Evolutionary conservation across 1,284 basidiomycete species (phyloP).

Genomic region (Termitomyces sp.): DNA sequence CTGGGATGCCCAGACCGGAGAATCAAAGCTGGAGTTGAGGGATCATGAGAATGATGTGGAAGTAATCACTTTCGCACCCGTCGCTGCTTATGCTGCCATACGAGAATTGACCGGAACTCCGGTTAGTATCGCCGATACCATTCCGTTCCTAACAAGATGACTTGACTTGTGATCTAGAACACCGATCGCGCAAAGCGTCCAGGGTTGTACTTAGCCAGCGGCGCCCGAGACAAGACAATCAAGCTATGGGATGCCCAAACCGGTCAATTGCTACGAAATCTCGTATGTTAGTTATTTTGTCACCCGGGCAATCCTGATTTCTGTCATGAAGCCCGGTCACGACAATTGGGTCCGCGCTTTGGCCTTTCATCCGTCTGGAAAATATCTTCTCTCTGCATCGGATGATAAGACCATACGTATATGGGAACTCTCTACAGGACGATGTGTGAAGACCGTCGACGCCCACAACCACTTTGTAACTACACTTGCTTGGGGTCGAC

Average conservation of each 20-base stretch:
- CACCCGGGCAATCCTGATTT: neutral
- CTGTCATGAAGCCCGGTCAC: constrained; percentile 52
- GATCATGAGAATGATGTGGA: constrained; percentile 90
- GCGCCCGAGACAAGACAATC: constrained; percentile 85
- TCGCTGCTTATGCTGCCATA: constrained; percentile 68
- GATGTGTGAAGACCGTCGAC: constrained; percentile 80
- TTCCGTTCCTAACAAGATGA: constrained; percentile 22
- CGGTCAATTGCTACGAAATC: constrained; percentile 51
- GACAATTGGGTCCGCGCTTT: constrained; percentile 85
- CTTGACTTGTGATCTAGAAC: constrained; percentile 25
- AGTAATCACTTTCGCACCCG: constrained; percentile 78
- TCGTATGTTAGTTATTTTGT: constrained; percentile 24
- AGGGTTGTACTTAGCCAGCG: constrained; percentile 70
- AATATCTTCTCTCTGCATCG: constrained; percentile 80
- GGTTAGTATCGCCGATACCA: constrained; percentile 32
- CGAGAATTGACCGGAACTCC: constrained; percentile 73
- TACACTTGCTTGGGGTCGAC: constrained; percentile 77
- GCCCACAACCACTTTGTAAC: constrained; percentile 85
- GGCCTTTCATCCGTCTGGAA: constrained; percentile 83
- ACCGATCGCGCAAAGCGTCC: constrained; percentile 40
- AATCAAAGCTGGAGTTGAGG: constrained; percentile 78
- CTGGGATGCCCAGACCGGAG: constrained; percentile 74
- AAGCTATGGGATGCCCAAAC: constrained; percentile 81
- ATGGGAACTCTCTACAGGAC: constrained; percentile 82
- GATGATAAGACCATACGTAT: constrained; percentile 89